Percentiles rank a stretch among this genome's conserved stretches.
Evolutionary conservation across 306 rosid species (phyloP).

Genomic region (Corylus avellana): DNA sequence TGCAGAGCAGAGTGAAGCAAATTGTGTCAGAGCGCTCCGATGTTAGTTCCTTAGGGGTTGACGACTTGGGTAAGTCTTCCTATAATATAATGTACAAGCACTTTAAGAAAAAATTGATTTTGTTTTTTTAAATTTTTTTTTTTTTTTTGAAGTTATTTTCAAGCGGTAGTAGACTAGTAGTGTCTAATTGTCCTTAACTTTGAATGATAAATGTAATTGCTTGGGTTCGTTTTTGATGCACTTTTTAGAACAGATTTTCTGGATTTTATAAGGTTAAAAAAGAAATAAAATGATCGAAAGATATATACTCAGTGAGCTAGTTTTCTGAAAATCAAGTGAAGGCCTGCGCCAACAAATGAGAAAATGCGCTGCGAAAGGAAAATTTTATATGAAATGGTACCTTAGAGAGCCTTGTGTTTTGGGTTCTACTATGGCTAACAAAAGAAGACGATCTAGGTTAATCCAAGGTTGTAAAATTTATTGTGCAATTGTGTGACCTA

Average conservation of each 20-base stretch:
- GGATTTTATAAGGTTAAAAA: not conserved
- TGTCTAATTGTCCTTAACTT: not conserved
- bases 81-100: not conserved
- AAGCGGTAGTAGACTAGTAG: no score
- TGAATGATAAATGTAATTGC: not conserved
- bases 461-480: no score
- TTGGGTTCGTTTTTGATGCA: not conserved
- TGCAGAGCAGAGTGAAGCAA: conserved; percentile 54
- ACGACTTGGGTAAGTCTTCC: conserved; percentile 48
- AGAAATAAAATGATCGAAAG: not conserved
- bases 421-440: not conserved
- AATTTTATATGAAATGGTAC: not conserved
- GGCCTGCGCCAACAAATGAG: not conserved
- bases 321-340: not conserved
- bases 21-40: conserved; percentile 58
- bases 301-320: not conserved
- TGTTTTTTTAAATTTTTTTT: not conserved
- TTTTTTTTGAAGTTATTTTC: not conserved
- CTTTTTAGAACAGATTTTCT: no score
- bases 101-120: not conserved
- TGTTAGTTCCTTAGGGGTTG: conserved; percentile 30
- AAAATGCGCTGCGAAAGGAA: not conserved
- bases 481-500: not conserved
- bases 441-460: not conserved
- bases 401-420: not conserved